Conservation (phyloP, 2,329 filamentous ascomycete genomes). For the Neofusicoccum umdonicola region DNA sequence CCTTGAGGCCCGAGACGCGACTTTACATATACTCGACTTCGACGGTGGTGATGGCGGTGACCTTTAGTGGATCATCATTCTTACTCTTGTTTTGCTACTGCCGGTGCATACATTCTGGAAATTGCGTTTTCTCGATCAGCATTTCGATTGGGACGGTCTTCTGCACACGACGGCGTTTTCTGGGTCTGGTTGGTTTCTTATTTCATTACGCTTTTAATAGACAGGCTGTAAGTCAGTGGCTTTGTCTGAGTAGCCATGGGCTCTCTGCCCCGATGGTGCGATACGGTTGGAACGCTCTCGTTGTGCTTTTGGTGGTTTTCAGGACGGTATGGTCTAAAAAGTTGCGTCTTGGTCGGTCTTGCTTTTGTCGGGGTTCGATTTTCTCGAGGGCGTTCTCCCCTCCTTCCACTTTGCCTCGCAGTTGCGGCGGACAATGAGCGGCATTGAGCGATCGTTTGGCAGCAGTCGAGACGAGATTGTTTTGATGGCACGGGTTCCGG, state of each 20-base stretch:
- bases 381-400: not conserved
- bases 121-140: conserved; percentile 11
- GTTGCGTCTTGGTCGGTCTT: conserved; percentile 15
- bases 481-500: not conserved
- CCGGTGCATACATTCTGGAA: conserved; percentile 11
- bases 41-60: conserved; percentile 3
- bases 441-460: conserved; percentile 12
- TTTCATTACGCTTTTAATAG: conserved; percentile 16
- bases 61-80: conserved; percentile 13
- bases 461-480: conserved; percentile 4
- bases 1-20: not conserved
- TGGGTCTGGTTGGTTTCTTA: not conserved
- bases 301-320: not conserved
- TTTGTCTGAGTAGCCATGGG: conserved; percentile 6
- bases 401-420: not conserved
- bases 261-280: not conserved
- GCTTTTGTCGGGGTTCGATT: not conserved
- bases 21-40: not conserved
- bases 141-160: conserved; percentile 16
- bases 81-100: conserved; percentile 8
- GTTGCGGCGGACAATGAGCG: not conserved
- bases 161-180: conserved; percentile 15
- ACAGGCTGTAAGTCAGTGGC: conserved; percentile 15
- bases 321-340: conserved; percentile 9
- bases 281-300: conserved; percentile 6